A percentile compares a stretch with the other conserved stretches of the same genome.
These are phyloP conservation scores for Phytophthora cactorum DNA, from an alignment of 352 stramenopile genomes.

Conservation along the genomic window DNA sequence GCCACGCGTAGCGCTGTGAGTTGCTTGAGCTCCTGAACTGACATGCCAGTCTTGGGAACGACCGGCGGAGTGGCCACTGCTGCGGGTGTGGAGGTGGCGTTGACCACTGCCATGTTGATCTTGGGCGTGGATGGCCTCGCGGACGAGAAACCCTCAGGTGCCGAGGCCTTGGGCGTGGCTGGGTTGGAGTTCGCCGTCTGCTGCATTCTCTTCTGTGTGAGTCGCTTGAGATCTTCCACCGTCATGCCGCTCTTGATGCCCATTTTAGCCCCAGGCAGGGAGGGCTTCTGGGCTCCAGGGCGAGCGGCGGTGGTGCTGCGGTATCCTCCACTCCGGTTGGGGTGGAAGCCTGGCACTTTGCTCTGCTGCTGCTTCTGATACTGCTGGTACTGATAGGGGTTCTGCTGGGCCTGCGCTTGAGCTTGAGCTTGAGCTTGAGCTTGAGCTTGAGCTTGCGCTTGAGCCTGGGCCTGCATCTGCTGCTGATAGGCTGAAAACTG, in stretches of 20 bases:
- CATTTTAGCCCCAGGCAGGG: constrained; percentile 65
- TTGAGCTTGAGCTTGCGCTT: constrained; percentile 15
- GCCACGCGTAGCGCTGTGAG: constrained; percentile 80
- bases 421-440: background rate
- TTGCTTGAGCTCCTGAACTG: constrained; percentile 88
- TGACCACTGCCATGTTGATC: constrained; percentile 66
- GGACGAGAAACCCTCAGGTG: constrained; percentile 27
- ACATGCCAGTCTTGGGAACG: constrained; percentile 83
- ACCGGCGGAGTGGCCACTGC: constrained; percentile 42
- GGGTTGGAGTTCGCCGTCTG: constrained; percentile 47
- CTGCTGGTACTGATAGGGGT: constrained; percentile 48
- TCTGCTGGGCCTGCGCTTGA: constrained; percentile 35
- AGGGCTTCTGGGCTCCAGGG: constrained; percentile 37
- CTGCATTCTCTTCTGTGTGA: constrained; percentile 89
- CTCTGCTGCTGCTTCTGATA: constrained; percentile 47
- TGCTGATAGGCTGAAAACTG: constrained; percentile 48
- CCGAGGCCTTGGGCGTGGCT: constrained; percentile 39
- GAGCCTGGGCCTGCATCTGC: constrained; percentile 45
- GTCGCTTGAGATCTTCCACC: constrained; percentile 85
- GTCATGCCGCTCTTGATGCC: constrained; percentile 92
- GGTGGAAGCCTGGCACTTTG: constrained; percentile 37
- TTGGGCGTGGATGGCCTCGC: constrained; percentile 61
- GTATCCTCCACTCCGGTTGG: constrained; percentile 34
- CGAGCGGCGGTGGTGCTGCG: constrained; percentile 16
- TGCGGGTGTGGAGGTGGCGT: constrained; percentile 38